Percentiles rank a stretch among this genome's conserved stretches.
Conservation (phyloP, 192 early-diverging fungal genomes). For the Entrophospora sp. region DNA sequence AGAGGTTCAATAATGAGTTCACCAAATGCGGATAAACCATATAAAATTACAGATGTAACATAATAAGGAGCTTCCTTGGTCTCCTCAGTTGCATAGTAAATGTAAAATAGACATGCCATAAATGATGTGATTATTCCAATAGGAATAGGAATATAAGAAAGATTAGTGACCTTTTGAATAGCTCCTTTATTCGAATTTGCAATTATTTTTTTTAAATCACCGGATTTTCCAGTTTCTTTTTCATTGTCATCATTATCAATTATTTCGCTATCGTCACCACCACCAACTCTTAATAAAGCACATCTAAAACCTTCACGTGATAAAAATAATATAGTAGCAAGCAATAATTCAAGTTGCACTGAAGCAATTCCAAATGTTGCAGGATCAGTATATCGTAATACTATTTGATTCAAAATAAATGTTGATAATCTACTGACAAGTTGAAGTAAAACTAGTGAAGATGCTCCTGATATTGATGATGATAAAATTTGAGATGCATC, state of each 20-base stretch:
- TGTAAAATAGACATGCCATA: slow-evolving; percentile 44
- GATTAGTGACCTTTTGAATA: slow-evolving; percentile 56
- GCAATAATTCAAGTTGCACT: slow-evolving; percentile 75
- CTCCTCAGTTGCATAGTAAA: slow-evolving; percentile 30
- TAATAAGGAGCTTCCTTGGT: slow-evolving; percentile 35
- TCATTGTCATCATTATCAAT: slow-evolving; percentile 9
- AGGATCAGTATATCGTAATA: slow-evolving; percentile 61
- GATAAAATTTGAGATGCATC: slow-evolving; percentile 34
- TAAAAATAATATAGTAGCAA: slow-evolving; percentile 86
- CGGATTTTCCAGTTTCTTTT: no score
- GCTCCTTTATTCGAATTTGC: slow-evolving; percentile 7
- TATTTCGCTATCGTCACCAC: neutral
- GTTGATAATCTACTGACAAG: slow-evolving; percentile 66
- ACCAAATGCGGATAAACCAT: slow-evolving; percentile 64
- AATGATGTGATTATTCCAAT: slow-evolving; percentile 52
- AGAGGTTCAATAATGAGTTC: slow-evolving; percentile 85
- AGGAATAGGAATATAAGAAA: slow-evolving; percentile 61
- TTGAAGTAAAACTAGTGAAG: slow-evolving; percentile 69
- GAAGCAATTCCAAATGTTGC: slow-evolving; percentile 75
- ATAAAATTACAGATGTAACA: slow-evolving; percentile 48
- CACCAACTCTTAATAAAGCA: slow-evolving; percentile 54
- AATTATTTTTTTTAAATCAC: no score
- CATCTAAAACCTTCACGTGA: slow-evolving; percentile 74
- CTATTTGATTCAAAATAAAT: slow-evolving; percentile 72
- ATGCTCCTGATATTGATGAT: slow-evolving; percentile 61